phyloP scores from a whole-genome alignment of 2,329 filamentous ascomycete genomes.

The Stagonosporopsis tanaceti region DNA sequence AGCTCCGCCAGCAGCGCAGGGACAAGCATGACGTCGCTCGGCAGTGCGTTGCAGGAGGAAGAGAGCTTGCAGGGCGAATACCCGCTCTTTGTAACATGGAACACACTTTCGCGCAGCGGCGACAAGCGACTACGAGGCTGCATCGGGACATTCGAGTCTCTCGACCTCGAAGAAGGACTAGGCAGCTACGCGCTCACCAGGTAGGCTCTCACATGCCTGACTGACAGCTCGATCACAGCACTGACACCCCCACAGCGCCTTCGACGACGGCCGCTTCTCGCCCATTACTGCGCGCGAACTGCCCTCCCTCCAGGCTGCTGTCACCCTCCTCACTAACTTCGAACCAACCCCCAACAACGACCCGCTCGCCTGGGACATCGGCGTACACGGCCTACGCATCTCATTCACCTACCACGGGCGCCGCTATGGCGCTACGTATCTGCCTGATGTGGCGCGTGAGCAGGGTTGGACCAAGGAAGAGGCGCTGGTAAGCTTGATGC shows the following conservation, averaged over 20 bases:
- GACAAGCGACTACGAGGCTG: constrained; percentile 83
- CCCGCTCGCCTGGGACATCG: constrained; percentile 84
- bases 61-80: constrained; percentile 50
- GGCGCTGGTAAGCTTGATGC: constrained; percentile 86
- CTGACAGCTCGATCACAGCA: not conserved
- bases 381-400: constrained; percentile 86
- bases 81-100: constrained; percentile 96
- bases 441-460: constrained; percentile 89
- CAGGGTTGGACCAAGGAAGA: constrained; percentile 97
- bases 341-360: constrained; percentile 69
- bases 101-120: constrained; percentile 69
- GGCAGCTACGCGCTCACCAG: constrained; percentile 84
- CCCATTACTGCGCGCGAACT: constrained; percentile 60
- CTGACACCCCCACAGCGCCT: constrained; percentile 56
- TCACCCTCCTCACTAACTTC: constrained; percentile 88
- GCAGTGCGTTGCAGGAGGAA: constrained; percentile 40
- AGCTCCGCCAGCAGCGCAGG: constrained; percentile 54
- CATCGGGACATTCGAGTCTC: constrained; percentile 90
- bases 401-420: constrained; percentile 78
- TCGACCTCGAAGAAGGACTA: constrained; percentile 76
- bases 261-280: constrained; percentile 69
- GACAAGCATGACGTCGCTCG: constrained; percentile 49
- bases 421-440: constrained; percentile 84
- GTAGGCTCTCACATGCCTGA: constrained; percentile 43
- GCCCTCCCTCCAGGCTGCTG: constrained; percentile 52